Percentiles rank a stretch among this genome's conserved stretches.
These are phyloP conservation scores for Jaltomata sinuosa DNA, from an alignment of 257 asterid species.

Conservation along the genomic window DNA sequence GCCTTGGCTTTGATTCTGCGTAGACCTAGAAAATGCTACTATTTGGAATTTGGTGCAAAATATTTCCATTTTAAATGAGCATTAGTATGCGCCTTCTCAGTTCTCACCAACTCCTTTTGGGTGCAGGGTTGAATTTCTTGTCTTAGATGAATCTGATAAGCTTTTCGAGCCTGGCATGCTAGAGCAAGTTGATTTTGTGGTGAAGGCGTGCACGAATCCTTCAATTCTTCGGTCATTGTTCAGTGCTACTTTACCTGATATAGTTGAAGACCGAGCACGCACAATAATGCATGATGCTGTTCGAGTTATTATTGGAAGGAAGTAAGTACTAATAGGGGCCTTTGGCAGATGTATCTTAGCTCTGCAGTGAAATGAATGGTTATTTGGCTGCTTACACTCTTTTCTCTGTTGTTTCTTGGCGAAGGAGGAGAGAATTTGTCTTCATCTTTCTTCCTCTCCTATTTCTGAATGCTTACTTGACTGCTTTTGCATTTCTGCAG, in stretches of 20 bases:
- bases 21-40: neutral
- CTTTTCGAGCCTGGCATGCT: slow-evolving; percentile 88
- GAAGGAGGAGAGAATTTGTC: neutral
- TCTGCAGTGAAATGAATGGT: neutral
- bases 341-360: neutral
- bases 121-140: slow-evolving; percentile 80
- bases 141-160: slow-evolving; percentile 90
- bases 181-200: slow-evolving; percentile 84
- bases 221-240: slow-evolving; percentile 69
- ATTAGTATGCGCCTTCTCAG: neutral
- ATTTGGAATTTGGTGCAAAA: neutral
- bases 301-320: slow-evolving; percentile 80
- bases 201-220: slow-evolving; percentile 95
- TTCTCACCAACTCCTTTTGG: neutral
- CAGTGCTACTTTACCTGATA: slow-evolving; percentile 94
- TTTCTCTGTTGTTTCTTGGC: neutral
- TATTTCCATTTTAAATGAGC: neutral
- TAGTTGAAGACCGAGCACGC: slow-evolving; percentile 85
- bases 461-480: neutral
- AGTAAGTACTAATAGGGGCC: slow-evolving; percentile 35
- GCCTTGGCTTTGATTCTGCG: neutral
- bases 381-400: neutral
- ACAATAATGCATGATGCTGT: slow-evolving; percentile 93
- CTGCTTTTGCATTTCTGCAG: slow-evolving; percentile 28
- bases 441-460: neutral